Evolutionary conservation across 179 eudicot genomes (phyloP).

Genomic region (Nepenthes alata): DNA sequence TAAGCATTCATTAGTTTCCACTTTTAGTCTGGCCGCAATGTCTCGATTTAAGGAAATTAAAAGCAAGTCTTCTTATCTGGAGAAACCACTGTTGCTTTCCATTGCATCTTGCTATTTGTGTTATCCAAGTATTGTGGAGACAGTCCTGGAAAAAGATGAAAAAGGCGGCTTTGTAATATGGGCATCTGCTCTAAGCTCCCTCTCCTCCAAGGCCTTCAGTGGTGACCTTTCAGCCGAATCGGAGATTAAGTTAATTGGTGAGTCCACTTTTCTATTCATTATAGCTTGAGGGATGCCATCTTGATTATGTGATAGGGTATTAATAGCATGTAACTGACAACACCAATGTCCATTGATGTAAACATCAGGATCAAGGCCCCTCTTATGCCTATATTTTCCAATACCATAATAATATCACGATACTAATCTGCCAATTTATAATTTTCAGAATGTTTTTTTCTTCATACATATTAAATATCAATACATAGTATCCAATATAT

Average conservation of each 20-base stretch:
- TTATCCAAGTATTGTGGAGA: constrained; percentile 47
- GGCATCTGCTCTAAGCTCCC: constrained; percentile 36
- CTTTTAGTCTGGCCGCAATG: constrained; percentile 48
- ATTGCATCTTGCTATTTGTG: constrained; percentile 58
- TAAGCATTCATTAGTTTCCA: constrained; percentile 39
- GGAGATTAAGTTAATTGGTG: constrained; percentile 57
- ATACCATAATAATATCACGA: too few species aligned
- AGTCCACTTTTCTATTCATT: constrained; percentile 9
- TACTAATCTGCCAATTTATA: too few species aligned
- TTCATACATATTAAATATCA: too few species aligned
- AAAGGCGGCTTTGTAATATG: constrained; percentile 42
- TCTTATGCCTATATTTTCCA: too few species aligned
- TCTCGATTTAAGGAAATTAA: constrained; percentile 36
- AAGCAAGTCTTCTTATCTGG: constrained; percentile 34
- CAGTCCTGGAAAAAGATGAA: constrained; percentile 35
- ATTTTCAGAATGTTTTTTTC: too few species aligned
- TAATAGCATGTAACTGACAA: too few species aligned
- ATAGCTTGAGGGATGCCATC: neutral
- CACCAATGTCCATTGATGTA: too few species aligned
- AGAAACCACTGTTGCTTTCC: constrained; percentile 62
- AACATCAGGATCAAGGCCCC: too few species aligned
- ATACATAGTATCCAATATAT: too few species aligned
- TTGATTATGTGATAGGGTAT: neutral
- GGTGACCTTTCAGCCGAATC: constrained; percentile 33
- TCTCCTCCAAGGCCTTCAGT: constrained; percentile 30